Evolutionary conservation across 495 filamentous ascomycete genomes (phyloP).

Genomic region (Talaromyces thailandensis): DNA sequence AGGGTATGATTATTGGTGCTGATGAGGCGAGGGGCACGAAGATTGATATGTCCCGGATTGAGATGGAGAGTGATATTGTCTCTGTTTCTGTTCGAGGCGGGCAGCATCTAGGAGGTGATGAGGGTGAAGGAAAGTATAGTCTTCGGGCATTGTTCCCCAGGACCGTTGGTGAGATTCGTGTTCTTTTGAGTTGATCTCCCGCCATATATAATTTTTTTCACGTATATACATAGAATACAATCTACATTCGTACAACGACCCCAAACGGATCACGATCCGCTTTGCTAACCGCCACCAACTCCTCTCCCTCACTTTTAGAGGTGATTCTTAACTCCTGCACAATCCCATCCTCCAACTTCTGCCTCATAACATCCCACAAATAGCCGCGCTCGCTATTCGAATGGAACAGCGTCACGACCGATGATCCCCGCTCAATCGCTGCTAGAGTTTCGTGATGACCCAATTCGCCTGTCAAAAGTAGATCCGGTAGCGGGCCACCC

Average conservation of each 20-base stretch:
- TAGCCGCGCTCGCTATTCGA: constrained; percentile 85
- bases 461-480: constrained; percentile 88
- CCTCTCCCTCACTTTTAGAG: constrained; percentile 7
- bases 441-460: constrained; percentile 84
- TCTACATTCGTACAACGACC: constrained; percentile 35
- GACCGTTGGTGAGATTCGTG: constrained; percentile 77
- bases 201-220: not conserved
- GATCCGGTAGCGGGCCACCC: constrained; percentile 49
- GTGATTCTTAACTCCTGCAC: constrained; percentile 39
- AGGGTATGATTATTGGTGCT: constrained; percentile 53
- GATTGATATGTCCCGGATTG: constrained; percentile 15
- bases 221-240: not conserved
- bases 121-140: constrained; percentile 28
- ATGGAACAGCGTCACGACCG: constrained; percentile 79
- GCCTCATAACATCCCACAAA: constrained; percentile 58
- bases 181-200: constrained; percentile 49
- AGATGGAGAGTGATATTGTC: constrained; percentile 17
- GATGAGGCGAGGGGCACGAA: constrained; percentile 41
- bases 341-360: constrained; percentile 50
- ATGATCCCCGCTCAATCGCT: constrained; percentile 78
- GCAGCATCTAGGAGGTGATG: constrained; percentile 17
- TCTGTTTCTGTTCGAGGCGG: constrained; percentile 8
- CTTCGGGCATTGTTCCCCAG: constrained; percentile 68
- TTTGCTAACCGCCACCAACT: constrained; percentile 64
- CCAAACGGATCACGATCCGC: constrained; percentile 73